Base-by-base conservation (phyloP, 352 stramenopile genomes). In the Globisporangium mamillatum region DNA sequence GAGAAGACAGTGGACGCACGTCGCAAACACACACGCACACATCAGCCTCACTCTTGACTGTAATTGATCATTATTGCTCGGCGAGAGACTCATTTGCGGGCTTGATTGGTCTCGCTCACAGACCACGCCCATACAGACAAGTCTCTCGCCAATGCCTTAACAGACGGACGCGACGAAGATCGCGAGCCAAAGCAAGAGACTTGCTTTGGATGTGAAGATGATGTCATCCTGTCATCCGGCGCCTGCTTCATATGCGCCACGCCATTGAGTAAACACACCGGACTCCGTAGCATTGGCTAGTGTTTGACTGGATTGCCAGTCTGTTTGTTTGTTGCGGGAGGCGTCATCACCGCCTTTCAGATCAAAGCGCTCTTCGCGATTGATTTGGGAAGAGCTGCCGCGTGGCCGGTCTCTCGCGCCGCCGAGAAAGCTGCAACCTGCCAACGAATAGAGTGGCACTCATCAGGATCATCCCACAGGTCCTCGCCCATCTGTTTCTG, bases 401-500 rank as follows among this genome's bases (percentile, higher is more conserved):
- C 8, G 0, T 34, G 55, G 22, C 64, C 14, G 22, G 44, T 62
- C 64, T 69, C 55, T 69, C 22, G 25, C 18, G 20, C 25, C 25
- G 10, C n/a, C 29, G 14, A 34, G 44, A 36, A 63, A 56, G 63
- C 64, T 64, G 55, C 64, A 50, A 41, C 24, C 36, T 69, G 64
- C 64, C 55, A 59, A 69, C 64, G 64, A 69, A 69, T 69, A 64
- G 27, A 69, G 64, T 69, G 64, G 56, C 55, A 69, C 32, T 12
- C n/a, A 24, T 8, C 44, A 22, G 1, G 50, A 2, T 1, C 16
- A 25, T 66, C 8, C 46, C 60, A 66, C 46, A 4, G 44, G 6
- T n/a, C 41, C 4, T 2, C 44, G 18, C 18, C 44, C 44, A 24
- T 52, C 44, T 52, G 44, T 52, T 52, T n/a, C 41, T 50, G 16